These are phyloP conservation scores for Ramalina intermedia DNA, from an alignment of 495 filamentous ascomycete genomes.

Conservation along the genomic window DNA sequence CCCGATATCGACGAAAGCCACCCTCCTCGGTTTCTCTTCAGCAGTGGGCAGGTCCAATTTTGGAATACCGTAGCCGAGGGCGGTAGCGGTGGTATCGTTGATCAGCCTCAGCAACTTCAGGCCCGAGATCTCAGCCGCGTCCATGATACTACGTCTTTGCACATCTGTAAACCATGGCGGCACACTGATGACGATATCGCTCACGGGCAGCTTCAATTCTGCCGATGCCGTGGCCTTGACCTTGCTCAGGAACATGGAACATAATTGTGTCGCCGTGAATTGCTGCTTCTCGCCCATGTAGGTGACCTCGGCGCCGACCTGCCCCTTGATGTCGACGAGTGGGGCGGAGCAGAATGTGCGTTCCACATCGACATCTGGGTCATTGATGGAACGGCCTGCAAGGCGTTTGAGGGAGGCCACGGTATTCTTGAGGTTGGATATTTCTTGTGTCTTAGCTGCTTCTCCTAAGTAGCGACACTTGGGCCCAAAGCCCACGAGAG, in stretches of 20 bases:
- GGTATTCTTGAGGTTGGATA: slow-evolving; percentile 98
- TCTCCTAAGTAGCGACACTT: slow-evolving; percentile 90
- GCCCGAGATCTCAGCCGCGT: slow-evolving; percentile 89
- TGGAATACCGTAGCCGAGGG: slow-evolving; percentile 94
- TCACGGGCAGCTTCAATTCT: slow-evolving; percentile 86
- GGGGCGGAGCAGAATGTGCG: slow-evolving; percentile 77
- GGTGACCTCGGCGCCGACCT: slow-evolving; percentile 85
- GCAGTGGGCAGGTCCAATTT: slow-evolving; percentile 78
- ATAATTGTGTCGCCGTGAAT: slow-evolving; percentile 82
- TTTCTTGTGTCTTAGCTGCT: slow-evolving; percentile 94
- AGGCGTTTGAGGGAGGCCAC: slow-evolving; percentile 85
- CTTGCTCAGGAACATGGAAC: slow-evolving; percentile 91
- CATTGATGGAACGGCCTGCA: slow-evolving; percentile 66
- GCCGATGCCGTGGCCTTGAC: slow-evolving; percentile 73
- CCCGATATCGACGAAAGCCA: slow-evolving; percentile 90
- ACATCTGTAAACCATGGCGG: slow-evolving; percentile 95
- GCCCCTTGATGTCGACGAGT: slow-evolving; percentile 80
- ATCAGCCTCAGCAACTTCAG: slow-evolving; percentile 86
- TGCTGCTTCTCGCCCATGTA: slow-evolving; percentile 91
- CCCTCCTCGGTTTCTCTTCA: slow-evolving; percentile 87
- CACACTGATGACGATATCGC: slow-evolving; percentile 85
- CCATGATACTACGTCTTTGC: slow-evolving; percentile 76
- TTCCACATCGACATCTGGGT: slow-evolving; percentile 87
- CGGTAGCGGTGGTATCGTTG: slow-evolving; percentile 95
- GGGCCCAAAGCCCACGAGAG: slow-evolving; percentile 87